phyloP scores from a whole-genome alignment of 257 asterid species.

The Solanum infundibuliforme region DNA sequence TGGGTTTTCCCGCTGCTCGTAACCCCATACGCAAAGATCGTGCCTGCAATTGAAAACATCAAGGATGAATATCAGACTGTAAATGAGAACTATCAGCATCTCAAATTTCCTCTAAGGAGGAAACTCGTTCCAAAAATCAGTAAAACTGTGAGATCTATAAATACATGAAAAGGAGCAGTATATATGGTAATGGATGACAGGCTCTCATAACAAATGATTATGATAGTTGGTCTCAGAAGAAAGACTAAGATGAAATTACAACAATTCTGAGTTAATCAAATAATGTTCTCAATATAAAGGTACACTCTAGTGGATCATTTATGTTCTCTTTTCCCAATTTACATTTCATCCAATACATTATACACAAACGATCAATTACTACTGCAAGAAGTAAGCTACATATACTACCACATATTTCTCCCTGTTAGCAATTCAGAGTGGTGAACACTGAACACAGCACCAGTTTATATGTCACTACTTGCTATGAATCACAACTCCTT shows the following conservation, averaged over 20 bases:
- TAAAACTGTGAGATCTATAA: not conserved
- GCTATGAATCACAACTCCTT: not conserved
- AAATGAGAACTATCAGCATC: not conserved
- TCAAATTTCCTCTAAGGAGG: conserved; percentile 1
- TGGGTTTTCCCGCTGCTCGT: conserved; percentile 99
- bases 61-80: conserved; percentile 4
- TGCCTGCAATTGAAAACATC: conserved; percentile 40
- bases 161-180: not conserved
- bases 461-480: not conserved
- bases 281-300: not conserved
- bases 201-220: not conserved
- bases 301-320: not conserved
- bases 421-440: not conserved
- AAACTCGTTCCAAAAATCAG: not conserved
- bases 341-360: not conserved
- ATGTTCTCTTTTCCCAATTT: not conserved
- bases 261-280: not conserved
- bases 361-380: not conserved
- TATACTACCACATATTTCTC: not conserved
- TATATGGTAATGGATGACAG: not conserved
- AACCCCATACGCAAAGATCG: conserved; percentile 96
- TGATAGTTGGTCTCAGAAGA: not conserved
- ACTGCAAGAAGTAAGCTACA: not conserved
- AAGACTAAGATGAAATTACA: not conserved
- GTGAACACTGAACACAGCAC: not conserved